Evolutionary conservation across 352 stramenopile genomes (phyloP), one percentile per base, ranked within the genome.

Genomic region (Elongisporangium undulatum): DNA sequence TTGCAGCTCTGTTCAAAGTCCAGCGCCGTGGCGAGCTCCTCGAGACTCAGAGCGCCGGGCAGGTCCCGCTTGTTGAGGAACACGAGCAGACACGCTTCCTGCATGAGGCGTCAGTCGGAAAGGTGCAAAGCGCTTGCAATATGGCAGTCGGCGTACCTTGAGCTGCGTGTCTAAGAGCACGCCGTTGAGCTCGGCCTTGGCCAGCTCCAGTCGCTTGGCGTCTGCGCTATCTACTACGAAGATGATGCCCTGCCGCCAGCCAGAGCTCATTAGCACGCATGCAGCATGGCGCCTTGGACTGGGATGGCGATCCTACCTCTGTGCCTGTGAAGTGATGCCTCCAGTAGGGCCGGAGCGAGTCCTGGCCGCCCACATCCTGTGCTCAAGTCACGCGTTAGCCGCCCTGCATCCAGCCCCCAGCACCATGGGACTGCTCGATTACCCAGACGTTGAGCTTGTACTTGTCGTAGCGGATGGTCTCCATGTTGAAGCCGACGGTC

Each of bases 221-320:
- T 94, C 84, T 6, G 82, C 74, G 62, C 81, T 92, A 67, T 92
- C 81, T n/a, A 94, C 75, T 50, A 95, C 82, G 59, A 92, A 95
- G 59, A 93, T 73, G 65, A 93, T 87, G 29, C 82, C 85, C 82
- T 90, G 29, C 1, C 15, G 56, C 16, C 21, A 45, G 20, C 53
- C 10, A 62, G 39, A 53, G 19, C 21, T 26, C 49, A 53, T n/a
- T 59, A 34, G 41, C 22, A 51, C 24, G 12, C 6, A 24, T 52
- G 29, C 3, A 12, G 16, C 12, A n/a, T n/a, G n/a, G n/a, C n/a
- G n/a, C n/a, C n/a, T n/a, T n/a, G n/a, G n/a, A n/a, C 13, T 7
- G 7, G 49, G 12, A 22, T 26, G 13, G 24, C 58, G 20, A 20
- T 15, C 55, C 6, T 66, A 89, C 78, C 77, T 95, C 82, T 4